Evolutionary conservation across 768 basidiomycete species (phyloP).

Genomic region (Stropharia rugosoannulata): DNA sequence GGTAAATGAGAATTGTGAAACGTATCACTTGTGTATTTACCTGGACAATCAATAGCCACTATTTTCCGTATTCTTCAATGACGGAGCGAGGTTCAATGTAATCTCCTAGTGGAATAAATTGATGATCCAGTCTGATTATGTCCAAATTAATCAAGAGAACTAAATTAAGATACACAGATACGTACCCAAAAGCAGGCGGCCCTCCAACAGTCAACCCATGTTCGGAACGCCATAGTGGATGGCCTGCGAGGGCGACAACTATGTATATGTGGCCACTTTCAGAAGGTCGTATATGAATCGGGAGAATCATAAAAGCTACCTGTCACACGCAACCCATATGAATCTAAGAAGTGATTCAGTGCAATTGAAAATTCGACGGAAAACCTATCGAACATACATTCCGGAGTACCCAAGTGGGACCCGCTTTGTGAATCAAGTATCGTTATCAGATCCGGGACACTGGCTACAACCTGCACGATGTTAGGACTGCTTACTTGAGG

Average conservation of each 20-base stretch:
- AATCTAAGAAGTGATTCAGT: constrained; percentile 24
- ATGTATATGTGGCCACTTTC: neutral
- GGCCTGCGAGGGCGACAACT: constrained; percentile 40
- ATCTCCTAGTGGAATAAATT: constrained; percentile 36
- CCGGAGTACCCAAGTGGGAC: constrained; percentile 58
- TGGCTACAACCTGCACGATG: constrained; percentile 39
- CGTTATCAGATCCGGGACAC: constrained; percentile 66
- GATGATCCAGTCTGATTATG: constrained; percentile 24
- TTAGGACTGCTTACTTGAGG: neutral
- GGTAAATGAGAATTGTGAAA: too few relatives aligned
- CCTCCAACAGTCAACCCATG: constrained; percentile 52
- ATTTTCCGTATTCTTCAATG: constrained; percentile 37
- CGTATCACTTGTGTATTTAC: too few relatives aligned
- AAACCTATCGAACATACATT: constrained; percentile 25
- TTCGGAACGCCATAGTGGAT: constrained; percentile 52
- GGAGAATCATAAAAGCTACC: constrained; percentile 30
- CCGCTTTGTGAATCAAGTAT: constrained; percentile 65
- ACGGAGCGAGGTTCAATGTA: constrained; percentile 45
- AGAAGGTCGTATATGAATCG: neutral
- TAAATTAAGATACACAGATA: neutral
- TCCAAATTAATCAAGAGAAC: neutral
- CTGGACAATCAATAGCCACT: neutral
- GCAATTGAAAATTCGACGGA: neutral
- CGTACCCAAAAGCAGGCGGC: constrained; percentile 51
- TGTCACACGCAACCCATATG: constrained; percentile 58